Percentiles rank a stretch among this genome's conserved stretches.
These are phyloP conservation scores for Daldinia sp. DNA, from an alignment of 2,329 filamentous ascomycete species.

Conservation along the genomic window DNA sequence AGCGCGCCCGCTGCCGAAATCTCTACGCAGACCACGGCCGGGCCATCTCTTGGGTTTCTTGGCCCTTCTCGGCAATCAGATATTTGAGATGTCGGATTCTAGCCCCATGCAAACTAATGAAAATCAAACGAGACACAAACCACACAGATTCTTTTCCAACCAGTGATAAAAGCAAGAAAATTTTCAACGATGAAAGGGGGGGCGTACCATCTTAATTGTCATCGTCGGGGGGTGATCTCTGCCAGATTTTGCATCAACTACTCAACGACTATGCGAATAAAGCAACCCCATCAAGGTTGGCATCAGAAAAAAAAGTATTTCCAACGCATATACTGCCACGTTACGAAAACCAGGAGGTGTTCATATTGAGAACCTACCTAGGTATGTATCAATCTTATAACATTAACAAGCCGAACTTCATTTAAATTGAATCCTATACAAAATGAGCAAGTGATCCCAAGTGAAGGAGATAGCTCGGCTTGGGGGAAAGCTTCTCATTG, in stretches of 20 bases:
- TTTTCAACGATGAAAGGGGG: background rate
- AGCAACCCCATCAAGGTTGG: background rate
- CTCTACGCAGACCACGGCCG: constrained; percentile 10
- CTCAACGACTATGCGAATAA: background rate
- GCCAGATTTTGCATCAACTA: background rate
- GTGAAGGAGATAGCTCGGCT: background rate
- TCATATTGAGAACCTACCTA: no score
- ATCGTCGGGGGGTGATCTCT: background rate
- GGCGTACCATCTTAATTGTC: background rate
- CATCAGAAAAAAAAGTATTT: background rate
- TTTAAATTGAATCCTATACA: background rate
- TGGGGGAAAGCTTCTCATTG: background rate
- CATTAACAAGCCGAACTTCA: background rate
- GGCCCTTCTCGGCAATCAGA: constrained; percentile 27
- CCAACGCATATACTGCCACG: background rate
- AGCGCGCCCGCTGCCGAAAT: constrained; percentile 11
- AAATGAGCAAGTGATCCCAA: background rate
- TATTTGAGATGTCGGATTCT: constrained; percentile 1
- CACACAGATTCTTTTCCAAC: background rate
- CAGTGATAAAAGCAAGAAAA: background rate
- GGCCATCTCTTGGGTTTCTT: constrained; percentile 28
- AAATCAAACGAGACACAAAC: background rate
- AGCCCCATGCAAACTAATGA: constrained; percentile 2
- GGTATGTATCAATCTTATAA: background rate
- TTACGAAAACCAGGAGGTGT: no score